phyloP scores from a whole-genome alignment of 2,329 filamentous ascomycete species.

The Colletotrichum destructivum region DNA sequence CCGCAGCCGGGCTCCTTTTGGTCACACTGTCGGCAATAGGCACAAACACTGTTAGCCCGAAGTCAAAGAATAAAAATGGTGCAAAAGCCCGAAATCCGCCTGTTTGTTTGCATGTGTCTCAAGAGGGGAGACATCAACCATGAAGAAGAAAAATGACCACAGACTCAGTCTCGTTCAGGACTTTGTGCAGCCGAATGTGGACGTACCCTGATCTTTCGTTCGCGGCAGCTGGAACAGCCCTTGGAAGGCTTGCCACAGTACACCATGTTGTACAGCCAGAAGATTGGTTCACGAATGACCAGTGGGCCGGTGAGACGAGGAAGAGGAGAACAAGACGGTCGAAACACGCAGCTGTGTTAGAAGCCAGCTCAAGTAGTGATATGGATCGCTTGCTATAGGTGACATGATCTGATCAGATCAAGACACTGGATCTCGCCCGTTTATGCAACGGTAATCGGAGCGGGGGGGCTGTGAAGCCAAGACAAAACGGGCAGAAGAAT shows the following conservation, averaged over 20 bases:
- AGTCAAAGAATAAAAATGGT: not conserved
- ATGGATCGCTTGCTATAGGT: constrained; percentile 8
- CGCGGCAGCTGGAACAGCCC: constrained; percentile 69
- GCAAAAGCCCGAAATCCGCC: not conserved
- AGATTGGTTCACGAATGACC: not conserved
- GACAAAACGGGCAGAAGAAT: constrained; percentile 5
- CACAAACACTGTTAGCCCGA: constrained; percentile 14
- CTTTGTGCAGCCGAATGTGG: not conserved
- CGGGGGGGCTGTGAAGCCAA: constrained; percentile 16
- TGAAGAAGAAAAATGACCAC: not conserved
- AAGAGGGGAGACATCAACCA: not conserved
- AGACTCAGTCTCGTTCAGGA: not conserved
- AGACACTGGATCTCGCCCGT: constrained; percentile 18
- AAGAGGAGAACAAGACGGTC: not conserved
- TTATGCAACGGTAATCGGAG: constrained; percentile 17
- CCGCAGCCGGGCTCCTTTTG: constrained; percentile 66
- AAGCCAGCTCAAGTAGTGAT: not conserved
- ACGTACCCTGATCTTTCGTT: constrained; percentile 70
- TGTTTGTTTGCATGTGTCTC: not conserved
- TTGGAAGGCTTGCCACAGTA: constrained; percentile 72
- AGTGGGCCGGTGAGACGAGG: not conserved
- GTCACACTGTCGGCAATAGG: constrained; percentile 61
- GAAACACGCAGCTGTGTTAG: not conserved
- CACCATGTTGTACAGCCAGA: constrained; percentile 59
- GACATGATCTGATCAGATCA: constrained; percentile 22